Conservation (phyloP, 2,329 filamentous ascomycete genomes). For the Chrysoporthe cubensis region DNA sequence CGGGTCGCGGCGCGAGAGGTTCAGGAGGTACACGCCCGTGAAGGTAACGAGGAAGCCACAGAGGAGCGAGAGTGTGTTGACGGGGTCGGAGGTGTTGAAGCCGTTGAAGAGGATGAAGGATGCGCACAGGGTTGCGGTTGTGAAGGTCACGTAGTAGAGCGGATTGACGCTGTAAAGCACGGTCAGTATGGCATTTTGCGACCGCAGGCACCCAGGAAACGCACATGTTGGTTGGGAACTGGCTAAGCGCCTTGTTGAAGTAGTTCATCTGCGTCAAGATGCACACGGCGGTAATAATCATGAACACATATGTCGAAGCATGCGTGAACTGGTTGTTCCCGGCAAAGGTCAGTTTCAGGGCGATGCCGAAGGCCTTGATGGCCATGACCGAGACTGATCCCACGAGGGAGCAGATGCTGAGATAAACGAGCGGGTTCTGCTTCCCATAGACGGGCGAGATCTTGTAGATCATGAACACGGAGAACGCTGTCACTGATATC, state of each 20-base stretch:
- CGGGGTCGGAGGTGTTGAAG: slow-evolving; percentile 91
- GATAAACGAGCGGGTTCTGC: slow-evolving; percentile 93
- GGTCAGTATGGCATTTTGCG: slow-evolving; percentile 35
- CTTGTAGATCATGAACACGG: slow-evolving; percentile 93
- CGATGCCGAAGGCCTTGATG: slow-evolving; percentile 97
- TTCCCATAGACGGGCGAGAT: slow-evolving; percentile 88
- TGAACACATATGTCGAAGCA: slow-evolving; percentile 95
- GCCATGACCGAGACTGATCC: slow-evolving; percentile 99
- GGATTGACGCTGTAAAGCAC: slow-evolving; percentile 75
- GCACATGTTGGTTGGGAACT: slow-evolving; percentile 97
- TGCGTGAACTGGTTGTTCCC: slow-evolving; percentile 96
- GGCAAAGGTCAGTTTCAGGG: slow-evolving; percentile 88
- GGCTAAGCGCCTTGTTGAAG: slow-evolving; percentile 97
- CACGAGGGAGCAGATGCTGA: slow-evolving; percentile 97
- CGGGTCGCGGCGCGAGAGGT: slow-evolving; percentile 90
- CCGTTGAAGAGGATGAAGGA: slow-evolving; percentile 96
- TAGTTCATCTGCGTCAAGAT: slow-evolving; percentile 99
- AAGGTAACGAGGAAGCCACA: slow-evolving; percentile 96
- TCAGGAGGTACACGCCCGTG: slow-evolving; percentile 91
- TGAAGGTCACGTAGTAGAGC: slow-evolving; percentile 97
- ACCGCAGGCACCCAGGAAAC: slow-evolving; percentile 39
- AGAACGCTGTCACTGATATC: slow-evolving; percentile 77
- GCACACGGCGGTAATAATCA: slow-evolving; percentile 89
- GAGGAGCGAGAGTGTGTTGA: slow-evolving; percentile 90
- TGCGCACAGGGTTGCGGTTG: slow-evolving; percentile 88